Percentiles rank a stretch among this genome's conserved stretches.
These are phyloP conservation scores for Plasmodium malariae DNA, from an alignment of 169 alveolate species.

Conservation along the genomic window DNA sequence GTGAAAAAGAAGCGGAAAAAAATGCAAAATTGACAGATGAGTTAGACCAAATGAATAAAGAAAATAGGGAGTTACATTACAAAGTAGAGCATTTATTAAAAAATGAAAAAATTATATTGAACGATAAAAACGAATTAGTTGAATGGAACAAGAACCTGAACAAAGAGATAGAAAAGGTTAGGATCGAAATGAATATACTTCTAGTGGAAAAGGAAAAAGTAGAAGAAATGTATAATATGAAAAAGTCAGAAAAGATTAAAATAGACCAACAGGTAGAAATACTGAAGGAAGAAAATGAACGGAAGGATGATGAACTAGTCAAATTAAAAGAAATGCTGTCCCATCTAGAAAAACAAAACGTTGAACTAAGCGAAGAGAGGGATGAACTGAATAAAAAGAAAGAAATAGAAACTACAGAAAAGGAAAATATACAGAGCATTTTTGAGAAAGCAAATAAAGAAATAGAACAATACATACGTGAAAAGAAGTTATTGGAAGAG, in stretches of 20 bases:
- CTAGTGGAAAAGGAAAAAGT: slow-evolving; percentile 32
- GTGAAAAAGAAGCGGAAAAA: slow-evolving; percentile 52
- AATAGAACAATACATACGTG: not conserved
- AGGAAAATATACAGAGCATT: not conserved
- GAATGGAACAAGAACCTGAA: slow-evolving; percentile 19
- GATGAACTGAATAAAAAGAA: not conserved
- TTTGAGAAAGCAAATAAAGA: slow-evolving; percentile 27
- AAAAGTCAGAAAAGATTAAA: slow-evolving; percentile 20
- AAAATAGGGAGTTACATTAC: slow-evolving; percentile 28
- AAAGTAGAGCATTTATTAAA: slow-evolving; percentile 45
- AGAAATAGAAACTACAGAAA: slow-evolving; percentile 13
- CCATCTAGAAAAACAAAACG: slow-evolving; percentile 4
- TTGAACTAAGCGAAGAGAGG: slow-evolving; percentile 29
- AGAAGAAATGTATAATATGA: slow-evolving; percentile 7
- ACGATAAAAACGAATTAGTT: slow-evolving; percentile 15
- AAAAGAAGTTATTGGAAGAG: slow-evolving; percentile 3
- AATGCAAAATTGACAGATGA: not conserved
- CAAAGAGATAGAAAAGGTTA: slow-evolving; percentile 42
- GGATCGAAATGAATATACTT: slow-evolving; percentile 4
- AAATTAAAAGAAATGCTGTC: not conserved
- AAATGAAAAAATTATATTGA: slow-evolving; percentile 45
- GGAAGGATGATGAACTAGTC: not conserved
- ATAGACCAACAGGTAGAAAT: slow-evolving; percentile 3
- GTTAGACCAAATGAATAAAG: slow-evolving; percentile 29
- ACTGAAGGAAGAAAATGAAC: slow-evolving; percentile 15